A percentile compares a stretch with the other conserved stretches of the same genome.
Conservation (phyloP, 2,329 filamentous ascomycete species). For the Orbilia brochopaga region DNA sequence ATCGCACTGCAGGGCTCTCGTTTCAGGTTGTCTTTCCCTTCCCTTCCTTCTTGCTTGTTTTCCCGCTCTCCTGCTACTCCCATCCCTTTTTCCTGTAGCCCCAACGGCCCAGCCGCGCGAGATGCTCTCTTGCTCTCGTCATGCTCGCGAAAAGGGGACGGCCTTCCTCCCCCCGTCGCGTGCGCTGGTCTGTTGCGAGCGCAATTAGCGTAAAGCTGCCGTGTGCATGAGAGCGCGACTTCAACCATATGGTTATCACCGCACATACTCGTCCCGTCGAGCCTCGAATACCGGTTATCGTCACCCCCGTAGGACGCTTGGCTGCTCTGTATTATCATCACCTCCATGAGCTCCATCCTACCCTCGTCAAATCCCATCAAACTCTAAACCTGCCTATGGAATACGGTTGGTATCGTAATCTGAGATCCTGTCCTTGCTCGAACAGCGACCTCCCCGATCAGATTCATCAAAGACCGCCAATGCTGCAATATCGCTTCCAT, state of each 20-base stretch:
- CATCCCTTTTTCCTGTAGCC: conserved; percentile 1
- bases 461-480: no score
- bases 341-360: conserved; percentile 1
- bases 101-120: background rate
- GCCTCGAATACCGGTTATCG: no score
- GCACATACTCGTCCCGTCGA: background rate
- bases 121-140: background rate
- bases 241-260: no score
- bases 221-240: no score
- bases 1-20: background rate
- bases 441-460: conserved; percentile 5
- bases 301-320: no score
- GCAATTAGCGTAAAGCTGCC: conserved; percentile 2
- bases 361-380: background rate
- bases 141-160: no score
- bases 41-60: background rate
- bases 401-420: no score
- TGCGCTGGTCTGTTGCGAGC: background rate
- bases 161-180: background rate
- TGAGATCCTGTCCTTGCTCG: no score
- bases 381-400: background rate
- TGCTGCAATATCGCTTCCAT: no score
- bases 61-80: background rate
- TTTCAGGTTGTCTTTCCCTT: background rate
- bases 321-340: no score